These are phyloP conservation scores for Apophysomyces variabilis DNA, from an alignment of 371 early-diverging fungal genomes.

Conservation along the genomic window DNA sequence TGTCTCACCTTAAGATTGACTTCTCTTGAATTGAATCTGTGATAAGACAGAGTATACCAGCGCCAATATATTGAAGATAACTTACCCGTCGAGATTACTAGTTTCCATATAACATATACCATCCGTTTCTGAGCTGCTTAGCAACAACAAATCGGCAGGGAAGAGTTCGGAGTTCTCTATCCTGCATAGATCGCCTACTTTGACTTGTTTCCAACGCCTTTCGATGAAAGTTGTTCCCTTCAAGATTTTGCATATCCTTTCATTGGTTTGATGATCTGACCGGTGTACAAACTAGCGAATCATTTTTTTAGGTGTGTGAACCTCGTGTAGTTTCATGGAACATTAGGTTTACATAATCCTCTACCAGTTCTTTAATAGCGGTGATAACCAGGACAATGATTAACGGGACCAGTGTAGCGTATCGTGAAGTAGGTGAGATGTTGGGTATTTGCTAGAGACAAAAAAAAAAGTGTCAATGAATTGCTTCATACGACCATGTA, in stretches of 20 bases:
- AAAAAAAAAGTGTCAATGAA: neutral
- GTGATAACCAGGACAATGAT: slow-evolving; percentile 88
- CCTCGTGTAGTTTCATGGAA: neutral
- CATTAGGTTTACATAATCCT: slow-evolving; percentile 78
- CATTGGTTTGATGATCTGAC: slow-evolving; percentile 73
- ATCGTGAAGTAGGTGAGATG: slow-evolving; percentile 84
- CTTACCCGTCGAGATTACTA: slow-evolving; percentile 84
- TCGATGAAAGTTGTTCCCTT: slow-evolving; percentile 58
- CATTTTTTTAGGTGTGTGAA: neutral
- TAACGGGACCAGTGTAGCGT: slow-evolving; percentile 93
- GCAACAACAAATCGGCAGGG: slow-evolving; percentile 85
- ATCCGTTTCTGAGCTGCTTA: slow-evolving; percentile 80
- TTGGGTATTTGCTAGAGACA: slow-evolving; percentile 74
- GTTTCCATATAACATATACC: slow-evolving; percentile 92
- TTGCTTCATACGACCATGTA: too few species aligned
- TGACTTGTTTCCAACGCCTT: slow-evolving; percentile 67
- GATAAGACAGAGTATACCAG: neutral
- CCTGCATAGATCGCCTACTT: slow-evolving; percentile 89
- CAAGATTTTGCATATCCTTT: slow-evolving; percentile 63
- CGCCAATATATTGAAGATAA: neutral
- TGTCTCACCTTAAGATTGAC: slow-evolving; percentile 90
- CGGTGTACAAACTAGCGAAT: slow-evolving; percentile 40
- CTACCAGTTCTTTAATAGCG: slow-evolving; percentile 96
- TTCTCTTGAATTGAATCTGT: slow-evolving; percentile 54
- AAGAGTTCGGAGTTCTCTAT: slow-evolving; percentile 80